A percentile compares a stretch with the other conserved stretches of the same genome.
Conservation (phyloP, 768 basidiomycete genomes). For the Lanmaoa pseudosensibilis region DNA sequence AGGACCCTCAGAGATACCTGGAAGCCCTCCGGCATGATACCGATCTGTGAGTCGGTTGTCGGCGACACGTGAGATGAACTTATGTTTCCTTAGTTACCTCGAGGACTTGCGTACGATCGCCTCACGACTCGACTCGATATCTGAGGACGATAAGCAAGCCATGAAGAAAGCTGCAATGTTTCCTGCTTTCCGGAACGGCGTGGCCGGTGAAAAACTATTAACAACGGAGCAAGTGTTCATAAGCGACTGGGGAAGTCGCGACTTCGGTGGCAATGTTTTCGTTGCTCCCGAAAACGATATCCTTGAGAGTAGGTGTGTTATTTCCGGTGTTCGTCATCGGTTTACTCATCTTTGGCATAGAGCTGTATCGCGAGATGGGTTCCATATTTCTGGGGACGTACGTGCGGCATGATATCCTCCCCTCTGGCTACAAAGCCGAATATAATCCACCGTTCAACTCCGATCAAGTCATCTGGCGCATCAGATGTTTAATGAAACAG, state of each 20-base stretch:
- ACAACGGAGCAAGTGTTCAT: constrained; percentile 7
- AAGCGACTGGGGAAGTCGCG: constrained; percentile 10
- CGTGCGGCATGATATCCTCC: constrained; percentile 2
- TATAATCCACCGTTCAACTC: not conserved
- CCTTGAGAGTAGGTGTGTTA: constrained; percentile 6
- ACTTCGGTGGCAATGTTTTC: constrained; percentile 4
- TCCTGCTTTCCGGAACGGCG: not conserved
- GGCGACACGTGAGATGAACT: not conserved
- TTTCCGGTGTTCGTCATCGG: not conserved
- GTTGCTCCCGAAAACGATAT: constrained; percentile 6
- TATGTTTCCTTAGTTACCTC: constrained; percentile 4
- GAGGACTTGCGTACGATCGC: constrained; percentile 14
- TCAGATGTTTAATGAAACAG: constrained; percentile 5
- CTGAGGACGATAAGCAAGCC: constrained; percentile 2
- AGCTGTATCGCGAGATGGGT: constrained; percentile 14
- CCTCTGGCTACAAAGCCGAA: not conserved
- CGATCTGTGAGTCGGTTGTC: constrained; percentile 1
- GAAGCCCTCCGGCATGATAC: not conserved
- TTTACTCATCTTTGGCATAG: not conserved
- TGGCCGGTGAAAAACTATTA: not conserved
- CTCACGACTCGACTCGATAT: constrained; percentile 9
- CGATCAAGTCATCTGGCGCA: constrained; percentile 1
- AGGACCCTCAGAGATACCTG: constrained; percentile 7
- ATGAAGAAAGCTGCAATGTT: constrained; percentile 14
- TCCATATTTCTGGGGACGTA: constrained; percentile 8